A percentile compares a stretch with the other conserved stretches of the same genome.
These are phyloP conservation scores for Incumbomyces delicatus DNA, from an alignment of 2,329 filamentous ascomycete species.

Conservation along the genomic window DNA sequence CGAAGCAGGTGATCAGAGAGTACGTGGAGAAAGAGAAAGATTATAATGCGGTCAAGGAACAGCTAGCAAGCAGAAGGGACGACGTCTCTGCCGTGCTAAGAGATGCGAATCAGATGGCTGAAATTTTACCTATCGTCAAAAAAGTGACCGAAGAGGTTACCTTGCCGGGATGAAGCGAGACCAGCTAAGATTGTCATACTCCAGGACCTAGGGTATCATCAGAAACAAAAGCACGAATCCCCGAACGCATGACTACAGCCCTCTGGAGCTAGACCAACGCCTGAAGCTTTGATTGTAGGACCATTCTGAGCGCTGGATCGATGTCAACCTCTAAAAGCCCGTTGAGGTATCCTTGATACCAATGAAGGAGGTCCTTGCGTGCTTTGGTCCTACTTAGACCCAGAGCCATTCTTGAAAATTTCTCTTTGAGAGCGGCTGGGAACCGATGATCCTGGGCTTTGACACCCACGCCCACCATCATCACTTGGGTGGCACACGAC, in stretches of 20 bases:
- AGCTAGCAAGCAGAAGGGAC: constrained; percentile 53
- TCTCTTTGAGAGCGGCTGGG: constrained; percentile 57
- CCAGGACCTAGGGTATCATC: constrained; percentile 1
- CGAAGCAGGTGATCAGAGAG: constrained; percentile 71
- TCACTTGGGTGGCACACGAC: constrained; percentile 62
- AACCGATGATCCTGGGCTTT: constrained; percentile 58
- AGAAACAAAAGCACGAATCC: background rate
- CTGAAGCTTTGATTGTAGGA: constrained; percentile 34
- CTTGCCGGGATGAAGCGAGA: constrained; percentile 19
- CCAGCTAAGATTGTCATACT: background rate
- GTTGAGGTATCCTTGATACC: constrained; percentile 38
- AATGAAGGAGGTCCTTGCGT: constrained; percentile 36
- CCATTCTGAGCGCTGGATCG: constrained; percentile 45
- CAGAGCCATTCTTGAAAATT: constrained; percentile 53
- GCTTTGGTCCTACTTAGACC: constrained; percentile 27
- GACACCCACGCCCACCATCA: constrained; percentile 59
- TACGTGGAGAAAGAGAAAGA: constrained; percentile 78
- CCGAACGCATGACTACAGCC: background rate
- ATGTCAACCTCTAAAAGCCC: constrained; percentile 37
- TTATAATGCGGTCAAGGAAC: constrained; percentile 66
- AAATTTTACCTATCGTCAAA: constrained; percentile 61
- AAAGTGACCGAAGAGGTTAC: constrained; percentile 51
- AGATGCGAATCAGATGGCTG: constrained; percentile 66
- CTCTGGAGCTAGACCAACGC: background rate
- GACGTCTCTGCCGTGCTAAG: constrained; percentile 67